These are phyloP conservation scores for Saccharomycopsis hybrid DNA, from an alignment of 1,139 yeast genomes.

Conservation along the genomic window DNA sequence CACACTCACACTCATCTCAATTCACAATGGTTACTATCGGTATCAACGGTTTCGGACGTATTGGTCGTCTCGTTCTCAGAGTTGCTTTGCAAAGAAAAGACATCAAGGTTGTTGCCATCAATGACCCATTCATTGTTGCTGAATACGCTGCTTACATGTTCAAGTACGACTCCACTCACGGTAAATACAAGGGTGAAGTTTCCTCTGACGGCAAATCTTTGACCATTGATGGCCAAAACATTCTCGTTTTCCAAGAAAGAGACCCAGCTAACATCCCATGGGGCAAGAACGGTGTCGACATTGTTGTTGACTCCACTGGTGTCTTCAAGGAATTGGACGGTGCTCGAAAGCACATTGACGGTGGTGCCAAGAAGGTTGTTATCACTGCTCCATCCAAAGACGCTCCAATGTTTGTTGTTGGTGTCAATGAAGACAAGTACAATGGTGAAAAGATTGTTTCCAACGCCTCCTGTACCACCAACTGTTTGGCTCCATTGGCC, in stretches of 20 bases:
- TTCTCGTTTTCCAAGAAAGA: constrained; percentile 66
- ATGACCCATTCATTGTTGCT: constrained; percentile 51
- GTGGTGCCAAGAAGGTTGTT: constrained; percentile 87
- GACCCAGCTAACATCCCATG: constrained; percentile 80
- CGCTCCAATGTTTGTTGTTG: constrained; percentile 85
- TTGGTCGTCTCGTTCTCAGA: constrained; percentile 47
- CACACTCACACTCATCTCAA: no score
- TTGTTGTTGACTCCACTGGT: constrained; percentile 85
- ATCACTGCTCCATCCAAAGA: constrained; percentile 85
- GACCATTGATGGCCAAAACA: constrained; percentile 61
- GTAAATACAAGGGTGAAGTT: constrained; percentile 31
- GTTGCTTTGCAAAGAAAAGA: constrained; percentile 44
- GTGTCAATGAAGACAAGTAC: constrained; percentile 74
- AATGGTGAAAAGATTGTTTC: constrained; percentile 67
- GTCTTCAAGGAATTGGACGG: constrained; percentile 74
- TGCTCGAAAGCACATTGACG: constrained; percentile 74
- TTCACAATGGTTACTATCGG: constrained; percentile 34
- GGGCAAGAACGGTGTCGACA: constrained; percentile 72
- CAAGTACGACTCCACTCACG: constrained; percentile 54
- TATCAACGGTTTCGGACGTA: constrained; percentile 57
- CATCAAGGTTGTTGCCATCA: constrained; percentile 42
- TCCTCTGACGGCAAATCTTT: constrained; percentile 44
- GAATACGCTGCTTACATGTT: constrained; percentile 54
- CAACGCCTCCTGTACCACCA: constrained; percentile 87
- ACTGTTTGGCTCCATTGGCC: constrained; percentile 86